Evolutionary conservation across 129 eudicot species (phyloP), one percentile per base, ranked within the genome.

Genomic region (Saposhnikovia divaricata): DNA sequence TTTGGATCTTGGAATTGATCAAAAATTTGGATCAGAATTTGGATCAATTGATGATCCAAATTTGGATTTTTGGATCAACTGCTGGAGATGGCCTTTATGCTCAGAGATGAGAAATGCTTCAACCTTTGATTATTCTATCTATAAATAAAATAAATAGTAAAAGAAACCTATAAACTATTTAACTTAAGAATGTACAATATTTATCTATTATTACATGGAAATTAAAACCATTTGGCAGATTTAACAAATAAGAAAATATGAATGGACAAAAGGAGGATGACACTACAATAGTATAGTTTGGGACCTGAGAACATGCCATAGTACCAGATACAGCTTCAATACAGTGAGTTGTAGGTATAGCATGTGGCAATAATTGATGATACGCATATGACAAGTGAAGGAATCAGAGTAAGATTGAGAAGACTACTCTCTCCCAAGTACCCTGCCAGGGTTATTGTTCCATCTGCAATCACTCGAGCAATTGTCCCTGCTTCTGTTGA

Each of bases 401-500:
- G 98, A 61, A 91, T 40, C 51, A 93, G 87, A 6, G 98, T 91
- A 37, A 82, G 80, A 31, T 93, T 93, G 77, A 93, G 85, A 71
- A 93, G 89, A 31, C 69, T 84, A 78, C 90, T 85, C 85, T 87
- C 74, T 42, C 96, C 98, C 77, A 90, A 75, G 77, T 81, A 89
- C 71, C 98, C 98, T 2, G 90, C 93, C 45, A 93, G 72, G 12
- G 98, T 93, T 46, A 93, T 93, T 7, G 98, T 93, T 14, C 80
- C 97, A 55, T 93, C 98, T 55, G 98, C 96, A 74, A 93, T 87
- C 80, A 93, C 98, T 72, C 98, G 88, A 18, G 98, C 98, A 57
- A 93, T 78, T 9, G 98, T 93, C 77, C 98, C 98, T 0, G 98
- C 98, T 89, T 93, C 98, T 2, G 98, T 93, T 45, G 98, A 93